Evolutionary conservation across 768 basidiomycete species (phyloP).

Genomic region (Lactarius akahatsu): DNA sequence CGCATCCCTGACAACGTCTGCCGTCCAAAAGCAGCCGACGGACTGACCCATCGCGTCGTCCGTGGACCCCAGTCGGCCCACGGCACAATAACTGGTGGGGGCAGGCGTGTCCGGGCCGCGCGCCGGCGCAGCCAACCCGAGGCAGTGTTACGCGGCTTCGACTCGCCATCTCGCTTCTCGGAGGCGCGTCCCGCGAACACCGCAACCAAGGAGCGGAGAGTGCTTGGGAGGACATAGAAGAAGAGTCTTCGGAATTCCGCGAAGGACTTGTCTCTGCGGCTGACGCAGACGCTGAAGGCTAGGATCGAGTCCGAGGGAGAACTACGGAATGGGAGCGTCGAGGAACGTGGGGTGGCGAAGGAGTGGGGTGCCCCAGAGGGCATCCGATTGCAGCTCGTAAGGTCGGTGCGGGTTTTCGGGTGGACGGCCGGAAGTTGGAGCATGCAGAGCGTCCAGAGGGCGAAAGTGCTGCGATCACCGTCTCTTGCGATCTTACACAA

Average conservation of each 20-base stretch:
- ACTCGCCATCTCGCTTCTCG: neutral
- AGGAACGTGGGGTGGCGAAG: neutral
- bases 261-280: neutral
- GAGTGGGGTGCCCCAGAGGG: neutral
- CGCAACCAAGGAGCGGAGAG: slow-evolving; percentile 2
- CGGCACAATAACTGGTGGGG: neutral
- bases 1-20: slow-evolving; percentile 7
- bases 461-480: neutral
- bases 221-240: slow-evolving; percentile 7
- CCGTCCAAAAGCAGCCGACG: neutral
- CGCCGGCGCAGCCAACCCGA: slow-evolving; percentile 7
- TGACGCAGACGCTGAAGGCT: slow-evolving; percentile 7
- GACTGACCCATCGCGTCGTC: slow-evolving; percentile 12
- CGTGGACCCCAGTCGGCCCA: slow-evolving; percentile 22
- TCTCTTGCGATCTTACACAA: slow-evolving; percentile 3
- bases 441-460: slow-evolving; percentile 5
- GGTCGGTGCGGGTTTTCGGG: neutral
- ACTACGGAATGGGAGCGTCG: slow-evolving; percentile 13
- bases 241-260: neutral
- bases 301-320: slow-evolving; percentile 13
- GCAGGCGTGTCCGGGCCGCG: neutral
- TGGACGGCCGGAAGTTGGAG: slow-evolving; percentile 16
- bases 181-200: neutral
- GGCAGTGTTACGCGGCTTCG: neutral
- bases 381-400: neutral